A percentile compares a stretch with the other conserved stretches of the same genome.
Conservation (phyloP, 768 basidiomycete species). For the Agrocybe chaxingu region DNA sequence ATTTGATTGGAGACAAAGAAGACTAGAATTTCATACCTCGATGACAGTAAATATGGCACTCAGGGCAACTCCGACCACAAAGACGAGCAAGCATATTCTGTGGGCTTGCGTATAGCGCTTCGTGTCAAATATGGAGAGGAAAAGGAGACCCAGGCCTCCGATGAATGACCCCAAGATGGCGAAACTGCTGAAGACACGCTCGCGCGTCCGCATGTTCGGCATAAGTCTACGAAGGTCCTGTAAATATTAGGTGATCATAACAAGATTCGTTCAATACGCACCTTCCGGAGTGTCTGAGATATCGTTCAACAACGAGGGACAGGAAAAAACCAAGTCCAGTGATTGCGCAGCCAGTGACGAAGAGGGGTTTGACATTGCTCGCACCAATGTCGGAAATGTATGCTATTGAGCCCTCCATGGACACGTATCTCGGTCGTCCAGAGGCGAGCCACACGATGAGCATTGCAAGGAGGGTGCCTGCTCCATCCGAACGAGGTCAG, state of each 20-base stretch:
- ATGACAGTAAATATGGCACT: conserved; percentile 72
- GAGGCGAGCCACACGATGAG: conserved; percentile 67
- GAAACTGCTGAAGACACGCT: conserved; percentile 51
- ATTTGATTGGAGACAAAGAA: not conserved
- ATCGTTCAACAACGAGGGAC: conserved; percentile 58
- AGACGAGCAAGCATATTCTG: conserved; percentile 62
- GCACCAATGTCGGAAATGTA: conserved; percentile 83
- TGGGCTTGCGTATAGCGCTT: conserved; percentile 49
- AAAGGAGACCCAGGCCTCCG: conserved; percentile 62
- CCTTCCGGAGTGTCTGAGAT: conserved; percentile 64
- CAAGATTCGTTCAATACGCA: conserved; percentile 19
- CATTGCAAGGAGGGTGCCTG: conserved; percentile 64
- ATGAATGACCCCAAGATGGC: conserved; percentile 60
- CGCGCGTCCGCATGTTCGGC: conserved; percentile 54
- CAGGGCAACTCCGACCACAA: conserved; percentile 68
- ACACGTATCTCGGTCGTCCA: conserved; percentile 58
- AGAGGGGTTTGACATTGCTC: conserved; percentile 69
- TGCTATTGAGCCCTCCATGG: conserved; percentile 55
- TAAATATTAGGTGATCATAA: conserved; percentile 1
- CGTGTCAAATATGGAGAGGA: conserved; percentile 73
- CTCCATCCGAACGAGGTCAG: no score
- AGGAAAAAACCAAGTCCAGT: conserved; percentile 62
- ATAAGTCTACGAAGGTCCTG: conserved; percentile 39
- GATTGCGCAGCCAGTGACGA: conserved; percentile 61
- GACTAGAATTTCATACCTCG: conserved; percentile 41